phyloP scores from a whole-genome alignment of 148 eudicot species.

The Rhododendron vialii region DNA sequence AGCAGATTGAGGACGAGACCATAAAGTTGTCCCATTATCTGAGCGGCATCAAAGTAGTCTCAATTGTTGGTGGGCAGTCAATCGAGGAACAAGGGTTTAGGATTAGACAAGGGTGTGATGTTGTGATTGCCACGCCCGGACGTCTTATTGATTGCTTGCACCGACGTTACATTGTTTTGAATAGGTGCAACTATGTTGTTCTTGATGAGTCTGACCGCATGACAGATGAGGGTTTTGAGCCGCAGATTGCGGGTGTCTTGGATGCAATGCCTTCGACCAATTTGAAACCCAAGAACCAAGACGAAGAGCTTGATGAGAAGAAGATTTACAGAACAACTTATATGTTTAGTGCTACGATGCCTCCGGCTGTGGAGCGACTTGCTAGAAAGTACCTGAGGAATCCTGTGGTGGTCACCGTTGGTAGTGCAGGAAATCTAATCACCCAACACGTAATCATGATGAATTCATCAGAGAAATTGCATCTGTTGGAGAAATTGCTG shows the following conservation, averaged over 20 bases:
- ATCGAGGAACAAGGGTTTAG: conserved; percentile 79
- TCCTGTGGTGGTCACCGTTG: conserved; percentile 75
- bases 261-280: conserved; percentile 90
- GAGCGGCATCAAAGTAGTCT: conserved; percentile 65
- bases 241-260: conserved; percentile 64
- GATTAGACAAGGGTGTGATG: conserved; percentile 80
- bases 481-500: conserved; percentile 48
- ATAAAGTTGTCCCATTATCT: conserved; percentile 64
- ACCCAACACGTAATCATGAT: conserved; percentile 74
- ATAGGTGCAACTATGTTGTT: conserved; percentile 80
- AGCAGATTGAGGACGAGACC: conserved; percentile 80
- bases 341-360: no score
- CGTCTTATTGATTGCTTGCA: conserved; percentile 60
- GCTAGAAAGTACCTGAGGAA: conserved; percentile 85
- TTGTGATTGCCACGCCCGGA: conserved; percentile 31
- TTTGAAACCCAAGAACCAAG: conserved; percentile 66
- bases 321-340: no score
- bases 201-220: conserved; percentile 83
- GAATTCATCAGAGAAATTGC: conserved; percentile 63
- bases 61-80: conserved; percentile 85
- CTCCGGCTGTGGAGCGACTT: conserved; percentile 50
- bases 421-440: conserved; percentile 75
- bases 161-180: conserved; percentile 59
- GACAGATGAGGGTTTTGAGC: conserved; percentile 87
- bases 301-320: no score